These are phyloP conservation scores for Hygrophila difformis DNA, from an alignment of 257 asterid genomes.

Conservation along the genomic window DNA sequence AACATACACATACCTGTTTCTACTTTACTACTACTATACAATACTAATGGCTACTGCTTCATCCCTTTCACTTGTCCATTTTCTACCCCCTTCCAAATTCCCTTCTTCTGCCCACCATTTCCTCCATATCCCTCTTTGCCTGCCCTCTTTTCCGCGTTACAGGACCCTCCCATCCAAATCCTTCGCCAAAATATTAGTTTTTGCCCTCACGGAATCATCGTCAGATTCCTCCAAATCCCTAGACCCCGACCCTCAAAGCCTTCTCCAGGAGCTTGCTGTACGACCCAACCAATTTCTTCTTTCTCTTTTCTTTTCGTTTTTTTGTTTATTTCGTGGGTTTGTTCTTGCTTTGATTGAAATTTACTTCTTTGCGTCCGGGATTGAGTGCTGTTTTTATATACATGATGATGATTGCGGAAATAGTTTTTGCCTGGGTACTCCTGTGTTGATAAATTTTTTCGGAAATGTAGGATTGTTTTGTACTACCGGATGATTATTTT, in stretches of 20 bases:
- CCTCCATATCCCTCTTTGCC: slow-evolving; percentile 17
- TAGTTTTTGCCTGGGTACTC: neutral
- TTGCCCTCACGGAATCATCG: slow-evolving; percentile 66
- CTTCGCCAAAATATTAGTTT: slow-evolving; percentile 22
- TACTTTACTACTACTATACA: too few species aligned
- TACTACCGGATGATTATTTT: slow-evolving; percentile 71
- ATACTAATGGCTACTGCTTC: slow-evolving; percentile 9
- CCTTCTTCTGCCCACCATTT: slow-evolving; percentile 19
- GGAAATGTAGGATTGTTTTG: slow-evolving; percentile 54
- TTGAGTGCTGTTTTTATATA: too few species aligned
- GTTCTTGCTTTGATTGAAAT: neutral
- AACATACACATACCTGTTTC: too few species aligned
- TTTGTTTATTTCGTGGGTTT: neutral
- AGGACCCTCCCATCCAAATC: slow-evolving; percentile 28
- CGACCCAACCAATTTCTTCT: slow-evolving; percentile 1
- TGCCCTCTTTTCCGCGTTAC: slow-evolving; percentile 21
- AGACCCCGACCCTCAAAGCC: slow-evolving; percentile 47
- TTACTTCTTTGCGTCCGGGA: neutral
- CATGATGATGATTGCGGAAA: neutral
- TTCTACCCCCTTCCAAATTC: slow-evolving; percentile 27
- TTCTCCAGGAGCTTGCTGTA: slow-evolving; percentile 70
- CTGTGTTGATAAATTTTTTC: slow-evolving; percentile 1
- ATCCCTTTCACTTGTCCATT: slow-evolving; percentile 30
- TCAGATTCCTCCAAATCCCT: slow-evolving; percentile 60
- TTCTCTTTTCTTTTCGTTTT: neutral